Evolutionary conservation across 2,329 filamentous ascomycete species (phyloP), one percentile per base, ranked within the genome.

Genomic region (Zarea fungicola): DNA sequence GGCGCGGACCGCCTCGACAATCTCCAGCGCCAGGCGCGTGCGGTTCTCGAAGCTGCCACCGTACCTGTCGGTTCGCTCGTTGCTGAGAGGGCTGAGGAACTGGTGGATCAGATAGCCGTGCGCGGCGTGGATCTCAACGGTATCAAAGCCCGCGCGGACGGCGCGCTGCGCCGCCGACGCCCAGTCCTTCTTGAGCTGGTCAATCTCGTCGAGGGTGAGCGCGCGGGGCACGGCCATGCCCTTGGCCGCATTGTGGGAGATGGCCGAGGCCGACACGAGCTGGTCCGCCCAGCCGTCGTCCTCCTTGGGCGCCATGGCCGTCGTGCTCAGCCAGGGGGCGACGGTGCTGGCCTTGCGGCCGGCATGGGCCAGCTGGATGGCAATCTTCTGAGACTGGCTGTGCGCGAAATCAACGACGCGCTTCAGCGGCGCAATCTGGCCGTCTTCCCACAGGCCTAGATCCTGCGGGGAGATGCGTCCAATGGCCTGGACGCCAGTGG

Each of bases 401-500:
- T 95, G 89, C 3, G 85, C 80, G 54, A 90, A 95, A 53, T 95
- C 87, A 29, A 84, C 80, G 39, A 92, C 77, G 51, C 79, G 77
- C 61, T 76, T 78, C 50, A 95, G 69, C 0, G 84, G 83, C 54
- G 77, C 83, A 52, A 91, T 85, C 65, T 96, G 91, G 28, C 77
- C 81, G 64, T 96, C 91, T 53, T 85, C 76, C 91, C 90, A 96
- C 7, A 96, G 69, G 1, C 91, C 89, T 11, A 72, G 69, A 63
- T 92, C 87, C 63, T 91, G 76, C 1, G 89, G 89, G 1, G 87
- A 86, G 71, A 95, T 95, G 48, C 91, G 80, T 23, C 90, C 90
- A 56, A 90, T 82, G 6, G 87, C 69, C 10, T 80, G 73, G 0
- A 95, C 86, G 28, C 82, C 74, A 1, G 87, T 90, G 23, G 90